Conservation (phyloP, 2,329 filamentous ascomycete genomes). For the Colletotrichum tabaci region DNA sequence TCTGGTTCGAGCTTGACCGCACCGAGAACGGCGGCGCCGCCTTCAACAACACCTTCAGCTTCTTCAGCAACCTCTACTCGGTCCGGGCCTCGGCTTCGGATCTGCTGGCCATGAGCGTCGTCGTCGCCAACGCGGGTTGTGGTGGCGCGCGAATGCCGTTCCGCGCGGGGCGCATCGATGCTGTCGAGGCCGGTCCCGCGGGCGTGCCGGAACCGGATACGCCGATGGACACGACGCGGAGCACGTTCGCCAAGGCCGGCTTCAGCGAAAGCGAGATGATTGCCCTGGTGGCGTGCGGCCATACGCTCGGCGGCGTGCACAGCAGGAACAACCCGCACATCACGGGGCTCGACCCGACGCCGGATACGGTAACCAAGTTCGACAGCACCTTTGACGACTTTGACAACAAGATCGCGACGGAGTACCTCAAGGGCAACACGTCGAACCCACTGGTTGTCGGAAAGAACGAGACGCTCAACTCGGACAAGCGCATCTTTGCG, state of each 20-base stretch:
- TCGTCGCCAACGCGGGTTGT: constrained; percentile 47
- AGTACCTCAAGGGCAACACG: constrained; percentile 44
- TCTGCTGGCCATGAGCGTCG: constrained; percentile 51
- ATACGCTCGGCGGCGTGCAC: constrained; percentile 48
- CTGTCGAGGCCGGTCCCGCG: constrained; percentile 44
- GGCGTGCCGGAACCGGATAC: constrained; percentile 48
- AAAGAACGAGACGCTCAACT: constrained; percentile 45
- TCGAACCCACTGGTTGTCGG: constrained; percentile 45
- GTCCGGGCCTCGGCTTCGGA: constrained; percentile 47
- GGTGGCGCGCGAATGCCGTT: constrained; percentile 47
- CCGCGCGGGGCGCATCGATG: constrained; percentile 47
- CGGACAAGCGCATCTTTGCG: constrained; percentile 45
- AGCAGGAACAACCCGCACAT: constrained; percentile 47
- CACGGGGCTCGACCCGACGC: constrained; percentile 26
- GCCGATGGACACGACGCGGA: constrained; percentile 43
- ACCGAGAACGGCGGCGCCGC: constrained; percentile 49
- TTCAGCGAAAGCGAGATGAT: constrained; percentile 48
- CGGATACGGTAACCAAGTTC: constrained; percentile 53
- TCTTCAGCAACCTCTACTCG: constrained; percentile 46
- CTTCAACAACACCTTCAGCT: constrained; percentile 50
- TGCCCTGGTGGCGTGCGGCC: constrained; percentile 47
- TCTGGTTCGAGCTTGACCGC: constrained; percentile 50
- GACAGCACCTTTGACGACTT: constrained; percentile 48
- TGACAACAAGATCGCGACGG: constrained; percentile 45
- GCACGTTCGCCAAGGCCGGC: constrained; percentile 45